Evolutionary conservation across 768 basidiomycete species (phyloP).

Genomic region (Termitomyces heimii): DNA sequence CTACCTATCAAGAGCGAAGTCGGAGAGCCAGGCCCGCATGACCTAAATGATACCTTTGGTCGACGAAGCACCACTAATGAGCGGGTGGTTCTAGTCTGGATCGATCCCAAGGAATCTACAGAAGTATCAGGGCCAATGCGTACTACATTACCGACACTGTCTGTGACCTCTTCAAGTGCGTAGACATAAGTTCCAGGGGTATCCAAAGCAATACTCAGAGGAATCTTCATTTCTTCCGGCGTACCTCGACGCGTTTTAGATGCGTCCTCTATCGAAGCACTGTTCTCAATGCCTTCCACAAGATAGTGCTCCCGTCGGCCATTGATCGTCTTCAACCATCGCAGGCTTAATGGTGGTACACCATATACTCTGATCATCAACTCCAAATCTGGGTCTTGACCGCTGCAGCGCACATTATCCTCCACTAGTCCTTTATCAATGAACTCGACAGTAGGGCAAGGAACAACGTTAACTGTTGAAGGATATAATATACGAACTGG

Average conservation of each 20-base stretch:
- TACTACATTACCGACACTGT: conserved; percentile 76
- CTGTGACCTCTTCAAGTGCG: conserved; percentile 75
- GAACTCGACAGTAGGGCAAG: conserved; percentile 79
- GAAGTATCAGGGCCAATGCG: conserved; percentile 31
- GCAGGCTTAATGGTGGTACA: conserved; percentile 70
- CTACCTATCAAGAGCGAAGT: conserved; percentile 67
- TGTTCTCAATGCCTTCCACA: conserved; percentile 79
- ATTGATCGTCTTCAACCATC: conserved; percentile 69
- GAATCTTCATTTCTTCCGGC: conserved; percentile 60
- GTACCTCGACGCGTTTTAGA: conserved; percentile 9
- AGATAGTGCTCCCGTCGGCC: conserved; percentile 64
- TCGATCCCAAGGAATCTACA: conserved; percentile 15
- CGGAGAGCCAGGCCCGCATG: conserved; percentile 67
- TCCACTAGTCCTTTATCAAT: conserved; percentile 30
- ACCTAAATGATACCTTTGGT: conserved; percentile 65
- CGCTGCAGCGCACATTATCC: conserved; percentile 59
- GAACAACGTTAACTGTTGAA: conserved; percentile 64
- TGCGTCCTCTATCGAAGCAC: conserved; percentile 20
- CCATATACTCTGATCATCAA: conserved; percentile 63
- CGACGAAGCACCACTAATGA: conserved; percentile 67
- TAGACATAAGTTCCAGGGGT: conserved; percentile 65
- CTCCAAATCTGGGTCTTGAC: conserved; percentile 51
- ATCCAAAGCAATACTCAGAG: conserved; percentile 59
- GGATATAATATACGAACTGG: conserved; percentile 68
- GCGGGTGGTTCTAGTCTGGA: conserved; percentile 44